Base-by-base conservation (phyloP, 2,329 filamentous ascomycete species). In the Penicillium palitans region DNA sequence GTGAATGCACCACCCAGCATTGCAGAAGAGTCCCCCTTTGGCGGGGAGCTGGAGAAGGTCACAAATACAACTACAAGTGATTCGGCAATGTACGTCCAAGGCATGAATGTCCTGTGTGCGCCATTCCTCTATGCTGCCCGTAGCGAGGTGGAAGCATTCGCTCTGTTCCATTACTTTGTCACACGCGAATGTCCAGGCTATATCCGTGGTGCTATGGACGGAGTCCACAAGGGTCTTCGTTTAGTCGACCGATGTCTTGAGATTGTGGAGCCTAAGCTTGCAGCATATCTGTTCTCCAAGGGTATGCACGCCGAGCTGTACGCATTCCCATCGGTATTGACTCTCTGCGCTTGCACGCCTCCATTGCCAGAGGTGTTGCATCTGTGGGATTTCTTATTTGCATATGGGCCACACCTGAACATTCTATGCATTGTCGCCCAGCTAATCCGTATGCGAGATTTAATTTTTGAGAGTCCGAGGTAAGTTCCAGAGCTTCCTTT, bases 41-140 rank as follows among this genome's bases (percentile, higher is more conserved):
- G 86, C 61, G 52, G 52, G 24, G 61, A 58, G 55, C 31, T 35
- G 6, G 37, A 51, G 55, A 57, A 64, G 60, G 47, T 57, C 37
- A 66, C 59, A 21, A 58, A 58, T 31, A 39, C 49, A 13, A 61
- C 64, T 35, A 83, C 88, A 64, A 78, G 79, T 33, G 88, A 91
- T 67, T 84, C 90, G 12, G 91, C 92, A 33, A 93, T 90, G 41
- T 99, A 99, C 69, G 93, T 99, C 2, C 95, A 99, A 76, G 95
- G 95, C 65, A 98, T 99, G 93, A 99, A 99, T 72, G 95, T 99
- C 41, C 84, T 99, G 17, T 93, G 93, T 10, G 95, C 95, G 0
- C 95, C 95, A 0, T 97, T 99, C 71, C 82, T 99, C 46, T 99
- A 99, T 74, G 92, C 91, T 6, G 93, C 95, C 1, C 88, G 92